Evolutionary conservation across 2,329 filamentous ascomycete species (phyloP), one percentile per base, ranked within the genome.

Genomic region (Diaporthe sp.): DNA sequence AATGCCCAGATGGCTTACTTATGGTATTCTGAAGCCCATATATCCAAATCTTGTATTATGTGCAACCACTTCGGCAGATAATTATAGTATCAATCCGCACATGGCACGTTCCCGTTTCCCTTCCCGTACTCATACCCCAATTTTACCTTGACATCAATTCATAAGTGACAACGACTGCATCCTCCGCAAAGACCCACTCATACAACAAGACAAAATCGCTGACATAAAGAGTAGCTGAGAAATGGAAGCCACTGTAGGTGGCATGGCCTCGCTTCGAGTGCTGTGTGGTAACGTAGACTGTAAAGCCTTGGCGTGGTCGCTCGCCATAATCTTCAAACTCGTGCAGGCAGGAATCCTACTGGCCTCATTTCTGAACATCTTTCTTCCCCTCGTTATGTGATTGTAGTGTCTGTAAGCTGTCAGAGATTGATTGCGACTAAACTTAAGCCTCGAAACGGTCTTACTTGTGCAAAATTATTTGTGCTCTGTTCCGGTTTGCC

Each of bases 61-160:
- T 65, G 59, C 59, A 65, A 46, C 25, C 39, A 22, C 59, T 46
- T 62, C 59, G 59, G 39, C 39, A 44, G 59, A 62, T 62, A 46
- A 62, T 62, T 62, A 46, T 46, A 31, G 58, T 62, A 62, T 19
- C 39, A 19, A 19, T 44, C 34, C 17, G 12, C 15, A 28, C n/a
- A 44, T 44, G 37, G 13, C n/a, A 9, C 13, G 28, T 44, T 25
- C n/a, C 13, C 13, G 9, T 44, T 34, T 34, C 44, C 5, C 4
- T 31, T 31, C 1, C 31, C 28, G 28, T 67, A 3, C 31, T 6
- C 6, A 34, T 12, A 68, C 17, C 22, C 15, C 34, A 28, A 25
- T 13, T 17, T 49, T 25, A 37, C 13, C 15, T 28, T n/a, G 22
- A 28, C 15, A 28, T 4, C 31, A 28, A 25, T 10, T 34, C 34